A percentile compares a stretch with the other conserved stretches of the same genome.
Evolutionary conservation across 2,329 filamentous ascomycete genomes (phyloP).

Genomic region (Cercospora zeae-maydis): DNA sequence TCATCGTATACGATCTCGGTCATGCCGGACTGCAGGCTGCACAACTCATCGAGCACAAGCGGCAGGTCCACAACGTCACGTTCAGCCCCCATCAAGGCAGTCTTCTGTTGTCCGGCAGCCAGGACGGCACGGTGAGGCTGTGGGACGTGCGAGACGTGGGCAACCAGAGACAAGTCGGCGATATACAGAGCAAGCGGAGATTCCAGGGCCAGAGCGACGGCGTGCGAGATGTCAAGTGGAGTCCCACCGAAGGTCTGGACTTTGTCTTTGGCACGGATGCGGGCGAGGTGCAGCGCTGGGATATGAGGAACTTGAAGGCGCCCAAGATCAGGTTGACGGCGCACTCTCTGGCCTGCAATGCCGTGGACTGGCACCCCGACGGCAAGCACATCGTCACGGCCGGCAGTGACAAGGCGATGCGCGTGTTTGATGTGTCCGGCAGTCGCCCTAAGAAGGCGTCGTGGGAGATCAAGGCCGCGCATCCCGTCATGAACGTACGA

Average conservation of each 20-base stretch:
- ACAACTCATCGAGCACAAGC: slow-evolving; percentile 61
- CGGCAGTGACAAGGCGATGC: slow-evolving; percentile 59
- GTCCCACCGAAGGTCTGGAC: slow-evolving; percentile 58
- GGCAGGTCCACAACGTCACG: slow-evolving; percentile 63
- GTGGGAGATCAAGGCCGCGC: slow-evolving; percentile 57
- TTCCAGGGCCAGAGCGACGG: slow-evolving; percentile 58
- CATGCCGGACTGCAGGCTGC: slow-evolving; percentile 58
- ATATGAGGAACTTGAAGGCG: slow-evolving; percentile 55
- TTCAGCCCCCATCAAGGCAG: slow-evolving; percentile 61
- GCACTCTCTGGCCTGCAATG: slow-evolving; percentile 55
- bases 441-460: slow-evolving; percentile 57
- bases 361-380: slow-evolving; percentile 65
- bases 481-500: slow-evolving; percentile 59
- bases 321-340: slow-evolving; percentile 60
- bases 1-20: slow-evolving; percentile 63
- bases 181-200: slow-evolving; percentile 53
- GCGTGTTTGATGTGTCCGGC: slow-evolving; percentile 61
- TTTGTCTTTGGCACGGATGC: slow-evolving; percentile 64
- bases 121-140: slow-evolving; percentile 61
- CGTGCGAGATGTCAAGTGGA: slow-evolving; percentile 63
- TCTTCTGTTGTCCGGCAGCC: slow-evolving; percentile 61
- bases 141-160: slow-evolving; percentile 60
- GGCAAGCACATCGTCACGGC: slow-evolving; percentile 62
- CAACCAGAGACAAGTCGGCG: slow-evolving; percentile 40
- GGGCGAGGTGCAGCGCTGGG: slow-evolving; percentile 62